A percentile compares a stretch with the other conserved stretches of the same genome.
These are phyloP conservation scores for Coemansia guatemalensis DNA, from an alignment of 192 early-diverging fungal species.

Conservation along the genomic window DNA sequence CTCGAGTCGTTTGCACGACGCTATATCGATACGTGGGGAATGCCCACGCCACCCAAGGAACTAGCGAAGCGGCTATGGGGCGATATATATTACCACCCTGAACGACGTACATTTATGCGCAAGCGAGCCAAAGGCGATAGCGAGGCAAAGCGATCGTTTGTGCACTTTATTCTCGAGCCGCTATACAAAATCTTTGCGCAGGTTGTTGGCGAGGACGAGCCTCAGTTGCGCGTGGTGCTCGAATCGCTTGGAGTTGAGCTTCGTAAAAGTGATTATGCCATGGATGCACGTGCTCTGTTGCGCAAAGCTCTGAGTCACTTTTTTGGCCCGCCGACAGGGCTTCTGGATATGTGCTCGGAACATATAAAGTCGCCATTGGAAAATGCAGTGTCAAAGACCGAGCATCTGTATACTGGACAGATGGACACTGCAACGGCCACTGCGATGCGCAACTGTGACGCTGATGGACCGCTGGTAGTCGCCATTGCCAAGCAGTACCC, in stretches of 20 bases:
- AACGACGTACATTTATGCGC: conserved; percentile 79
- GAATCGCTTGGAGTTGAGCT: conserved; percentile 79
- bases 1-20: conserved; percentile 88
- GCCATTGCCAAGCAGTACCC: conserved; percentile 92
- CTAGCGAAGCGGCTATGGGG: conserved; percentile 96
- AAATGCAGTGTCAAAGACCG: conserved; percentile 64
- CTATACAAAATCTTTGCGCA: conserved; percentile 92
- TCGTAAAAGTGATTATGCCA: conserved; percentile 68
- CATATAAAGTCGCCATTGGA: conserved; percentile 81
- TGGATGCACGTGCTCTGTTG: conserved; percentile 88
- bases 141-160: conserved; percentile 77
- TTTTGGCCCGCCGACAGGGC: conserved; percentile 84
- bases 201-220: conserved; percentile 53
- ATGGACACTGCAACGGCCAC: conserved; percentile 59
- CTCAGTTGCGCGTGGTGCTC: conserved; percentile 69
- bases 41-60: conserved; percentile 56
- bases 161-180: conserved; percentile 95
- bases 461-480: conserved; percentile 91
- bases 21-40: conserved; percentile 79
- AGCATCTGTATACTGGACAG: conserved; percentile 64
- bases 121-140: conserved; percentile 57
- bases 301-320: conserved; percentile 81
- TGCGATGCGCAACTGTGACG: conserved; percentile 77
- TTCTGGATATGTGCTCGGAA: conserved; percentile 86
- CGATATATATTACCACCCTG: conserved; percentile 85